Evolutionary conservation across 371 early-diverging fungal species (phyloP).

Genomic region (Lichtheimia corymbifera): DNA sequence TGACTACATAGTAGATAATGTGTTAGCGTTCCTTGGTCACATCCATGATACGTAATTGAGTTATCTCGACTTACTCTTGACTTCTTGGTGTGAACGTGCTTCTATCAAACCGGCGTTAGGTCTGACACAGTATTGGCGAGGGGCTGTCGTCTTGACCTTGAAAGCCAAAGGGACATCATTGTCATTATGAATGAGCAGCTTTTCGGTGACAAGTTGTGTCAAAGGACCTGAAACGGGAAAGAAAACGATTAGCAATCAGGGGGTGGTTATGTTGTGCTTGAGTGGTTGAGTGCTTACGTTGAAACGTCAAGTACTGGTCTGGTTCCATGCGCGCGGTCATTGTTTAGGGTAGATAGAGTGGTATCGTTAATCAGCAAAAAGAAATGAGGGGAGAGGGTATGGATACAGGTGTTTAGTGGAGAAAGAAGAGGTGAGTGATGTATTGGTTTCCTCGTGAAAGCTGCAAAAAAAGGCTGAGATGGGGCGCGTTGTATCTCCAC

Average conservation of each 20-base stretch:
- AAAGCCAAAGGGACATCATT: slow-evolving; percentile 76
- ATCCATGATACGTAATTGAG: too few species aligned
- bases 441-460: too few species aligned
- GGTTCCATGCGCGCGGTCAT: slow-evolving; percentile 65
- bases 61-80: not conserved
- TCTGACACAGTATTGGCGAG: slow-evolving; percentile 95
- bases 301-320: slow-evolving; percentile 55
- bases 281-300: slow-evolving; percentile 38
- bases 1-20: slow-evolving; percentile 47
- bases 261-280: too few species aligned
- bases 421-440: not conserved
- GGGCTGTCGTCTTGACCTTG: slow-evolving; percentile 98
- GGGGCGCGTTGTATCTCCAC: too few species aligned
- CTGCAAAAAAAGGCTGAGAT: too few species aligned
- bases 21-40: too few species aligned
- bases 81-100: slow-evolving; percentile 34
- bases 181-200: slow-evolving; percentile 70
- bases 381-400: not conserved
- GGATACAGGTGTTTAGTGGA: not conserved
- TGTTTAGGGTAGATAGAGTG: slow-evolving; percentile 7
- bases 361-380: slow-evolving; percentile 1
- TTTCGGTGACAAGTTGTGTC: slow-evolving; percentile 62
- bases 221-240: slow-evolving; percentile 67
- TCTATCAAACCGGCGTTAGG: slow-evolving; percentile 92
- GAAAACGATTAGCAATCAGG: too few species aligned